Percentiles rank a stretch among this genome's conserved stretches.
Evolutionary conservation across 176 grass and related monocot species (phyloP).

Genomic region (Zea mays): Zm-B73-REFERENCE-NAM-5.0 NC_050101.1:120705001-120705500

Average conservation of each 20-base stretch:
- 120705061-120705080: not conserved
- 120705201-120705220: not conserved
- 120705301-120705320: conserved; percentile 21
- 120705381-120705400: conserved; percentile 74
- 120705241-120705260: not conserved
- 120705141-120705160: not conserved
- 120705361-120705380: conserved; percentile 63
- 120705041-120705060: too few species aligned
- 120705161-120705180: not conserved
- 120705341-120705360: conserved; percentile 17
- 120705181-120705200: not conserved
- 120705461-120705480: not conserved
- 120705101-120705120: not conserved
- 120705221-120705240: not conserved
- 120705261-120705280: not conserved
- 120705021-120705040: too few species aligned
- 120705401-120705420: conserved; percentile 92
- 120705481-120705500: too few species aligned
- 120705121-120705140: not conserved
- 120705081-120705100: conserved; percentile 13
- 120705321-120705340: conserved; percentile 37
- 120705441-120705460: conserved; percentile 33
- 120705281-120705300: conserved; percentile 2
- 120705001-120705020: too few species aligned
- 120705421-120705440: conserved; percentile 90